Percentiles rank a stretch among this genome's conserved stretches.
Evolutionary conservation across 257 asterid genomes (phyloP).

Genomic region (Thymus mandschuricus): DNA sequence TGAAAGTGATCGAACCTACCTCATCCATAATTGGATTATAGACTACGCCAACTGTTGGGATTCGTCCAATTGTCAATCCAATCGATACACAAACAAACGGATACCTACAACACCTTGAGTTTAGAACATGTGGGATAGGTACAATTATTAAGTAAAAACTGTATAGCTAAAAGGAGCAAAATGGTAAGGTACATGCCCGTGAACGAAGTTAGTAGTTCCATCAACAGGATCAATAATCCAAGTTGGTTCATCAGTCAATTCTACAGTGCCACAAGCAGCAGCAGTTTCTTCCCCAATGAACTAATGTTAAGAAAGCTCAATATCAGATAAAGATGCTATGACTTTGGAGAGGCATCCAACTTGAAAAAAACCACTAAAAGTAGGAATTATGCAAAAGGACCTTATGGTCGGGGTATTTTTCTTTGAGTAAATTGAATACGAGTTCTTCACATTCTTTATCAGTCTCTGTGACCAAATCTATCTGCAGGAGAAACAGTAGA

Average conservation of each 20-base stretch:
- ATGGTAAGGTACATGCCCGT: conserved; percentile 57
- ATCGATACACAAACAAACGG: conserved; percentile 90
- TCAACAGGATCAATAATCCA: conserved; percentile 98
- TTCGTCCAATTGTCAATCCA: conserved; percentile 72
- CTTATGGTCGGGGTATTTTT: conserved; percentile 72
- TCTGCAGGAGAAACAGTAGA: conserved; percentile 41
- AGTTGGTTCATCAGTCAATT: conserved; percentile 88
- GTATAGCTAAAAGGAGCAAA: conserved; percentile 2
- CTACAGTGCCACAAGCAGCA: conserved; percentile 71
- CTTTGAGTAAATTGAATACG: conserved; percentile 63
- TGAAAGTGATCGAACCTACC: conserved; percentile 44
- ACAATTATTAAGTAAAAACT: neutral
- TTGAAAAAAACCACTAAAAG: neutral
- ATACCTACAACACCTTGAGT: conserved; percentile 50
- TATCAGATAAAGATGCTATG: conserved; percentile 9
- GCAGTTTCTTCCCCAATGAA: conserved; percentile 97
- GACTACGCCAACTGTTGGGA: conserved; percentile 81
- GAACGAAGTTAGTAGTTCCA: conserved; percentile 96
- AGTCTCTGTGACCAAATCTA: conserved; percentile 95
- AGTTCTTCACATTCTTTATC: conserved; percentile 89
- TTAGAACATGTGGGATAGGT: conserved; percentile 22
- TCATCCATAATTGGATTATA: conserved; percentile 85
- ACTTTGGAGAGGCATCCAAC: neutral
- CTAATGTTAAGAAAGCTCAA: conserved; percentile 39
- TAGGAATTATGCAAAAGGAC: conserved; percentile 37